phyloP scores from a whole-genome alignment of 179 eudicot species.

The Gypsophila paniculata region DNA sequence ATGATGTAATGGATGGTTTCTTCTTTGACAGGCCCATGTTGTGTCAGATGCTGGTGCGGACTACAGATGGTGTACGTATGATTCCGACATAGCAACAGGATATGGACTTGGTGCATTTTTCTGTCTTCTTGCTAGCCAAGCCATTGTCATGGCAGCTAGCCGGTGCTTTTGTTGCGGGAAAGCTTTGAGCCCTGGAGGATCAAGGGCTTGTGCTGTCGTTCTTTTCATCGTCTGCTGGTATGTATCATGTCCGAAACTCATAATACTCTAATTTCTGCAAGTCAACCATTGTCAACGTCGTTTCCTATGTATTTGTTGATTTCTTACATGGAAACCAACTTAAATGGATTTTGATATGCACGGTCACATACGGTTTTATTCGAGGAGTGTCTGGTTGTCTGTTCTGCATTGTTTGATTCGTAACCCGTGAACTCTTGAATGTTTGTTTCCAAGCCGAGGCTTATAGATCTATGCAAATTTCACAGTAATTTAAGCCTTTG shows the following conservation, averaged over 20 bases:
- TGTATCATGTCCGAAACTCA: not conserved
- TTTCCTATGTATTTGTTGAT: not conserved
- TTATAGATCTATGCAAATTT: not conserved
- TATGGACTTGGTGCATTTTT: slow-evolving; percentile 75
- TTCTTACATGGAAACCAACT: slow-evolving; percentile 7
- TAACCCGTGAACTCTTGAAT: not conserved
- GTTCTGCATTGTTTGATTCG: no score
- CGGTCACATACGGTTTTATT: no score
- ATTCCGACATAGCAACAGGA: slow-evolving; percentile 66
- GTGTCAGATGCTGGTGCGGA: slow-evolving; percentile 34
- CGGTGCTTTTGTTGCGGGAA: slow-evolving; percentile 84
- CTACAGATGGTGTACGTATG: slow-evolving; percentile 55
- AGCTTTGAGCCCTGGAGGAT: slow-evolving; percentile 61
- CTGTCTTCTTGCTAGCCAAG: slow-evolving; percentile 61
- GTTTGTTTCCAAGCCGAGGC: not conserved
- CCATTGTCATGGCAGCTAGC: slow-evolving; percentile 58
- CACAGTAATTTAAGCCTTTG: no score
- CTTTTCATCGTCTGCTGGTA: slow-evolving; percentile 85
- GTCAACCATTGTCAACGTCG: not conserved
- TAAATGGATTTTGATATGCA: no score
- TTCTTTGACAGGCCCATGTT: slow-evolving; percentile 40
- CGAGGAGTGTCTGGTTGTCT: no score
- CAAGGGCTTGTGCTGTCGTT: slow-evolving; percentile 70
- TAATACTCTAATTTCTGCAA: not conserved
- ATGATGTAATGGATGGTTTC: not conserved